Base-by-base conservation (phyloP, 2,329 filamentous ascomycete species). In the Diplodia mutila region DNA sequence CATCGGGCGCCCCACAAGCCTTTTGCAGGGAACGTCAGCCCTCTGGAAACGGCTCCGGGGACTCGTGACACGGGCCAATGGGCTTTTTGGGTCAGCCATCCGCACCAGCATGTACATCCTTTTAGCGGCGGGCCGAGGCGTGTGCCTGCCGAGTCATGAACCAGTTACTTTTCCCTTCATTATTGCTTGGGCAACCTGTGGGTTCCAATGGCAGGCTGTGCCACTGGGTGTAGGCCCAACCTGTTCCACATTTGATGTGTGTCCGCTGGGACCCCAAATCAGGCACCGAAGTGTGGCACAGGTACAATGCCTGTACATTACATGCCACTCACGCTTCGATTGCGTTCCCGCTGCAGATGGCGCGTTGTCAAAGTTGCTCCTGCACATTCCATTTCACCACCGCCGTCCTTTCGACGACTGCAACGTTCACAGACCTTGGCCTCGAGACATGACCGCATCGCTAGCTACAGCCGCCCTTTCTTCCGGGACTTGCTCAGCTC, bases 131-230 rank as follows among this genome's bases (percentile, higher is more conserved):
- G 59, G 59, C 59, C 59, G 59, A 63, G 42, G 59, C 59, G 59
- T 63, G 59, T 63, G 59, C 29, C 59, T 63, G 59, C 42, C 42
- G 59, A 63, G 59, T 63, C 59, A 63, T 63, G 59, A 12, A 9
- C 59, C 42, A 63, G 32, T 61, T 48, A 29, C 23, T 21, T 25
- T 42, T 59, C 34, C 34, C 21, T 59, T n/a, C n/a, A n/a, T n/a
- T 59, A 61, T 54, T 54, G 18, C 57, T 37, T 12, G 42, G 59
- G 18, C 57, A 46, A 51, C 29, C 34, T 11, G 12, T 9, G 27
- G 57, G 57, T 4, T 14, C 25, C 39, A 42, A 42, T 32, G 39
- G 27, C 54, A 46, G 57, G 16, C 42, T 27, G 57, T 48, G 39
- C 21, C 39, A n/a, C 57, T 48, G 8, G 39, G 27, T 18, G 23